These are phyloP conservation scores for Solanum bukasovii DNA, from an alignment of 257 asterid genomes.

Conservation along the genomic window DNA sequence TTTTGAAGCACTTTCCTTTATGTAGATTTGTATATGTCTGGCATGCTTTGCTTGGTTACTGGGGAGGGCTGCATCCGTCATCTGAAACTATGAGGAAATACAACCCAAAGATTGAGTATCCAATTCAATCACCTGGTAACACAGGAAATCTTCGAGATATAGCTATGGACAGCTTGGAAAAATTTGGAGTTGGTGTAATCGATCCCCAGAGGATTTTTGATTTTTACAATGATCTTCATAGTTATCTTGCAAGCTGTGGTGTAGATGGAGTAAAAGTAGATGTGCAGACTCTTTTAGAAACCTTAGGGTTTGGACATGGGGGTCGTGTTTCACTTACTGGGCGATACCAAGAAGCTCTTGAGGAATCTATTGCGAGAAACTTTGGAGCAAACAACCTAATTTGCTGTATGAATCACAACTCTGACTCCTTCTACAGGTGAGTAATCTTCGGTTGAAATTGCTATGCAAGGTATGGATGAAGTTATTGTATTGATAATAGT, in stretches of 20 bases:
- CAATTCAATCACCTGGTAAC: constrained; percentile 50
- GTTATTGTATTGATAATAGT: too few species aligned
- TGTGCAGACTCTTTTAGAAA: constrained; percentile 46
- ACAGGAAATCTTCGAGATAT: constrained; percentile 39
- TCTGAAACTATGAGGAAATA: constrained; percentile 36
- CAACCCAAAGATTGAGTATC: constrained; percentile 48
- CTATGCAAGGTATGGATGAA: too few species aligned
- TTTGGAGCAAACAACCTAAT: too few species aligned
- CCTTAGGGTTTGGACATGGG: not conserved
- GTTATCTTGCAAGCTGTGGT: constrained; percentile 49
- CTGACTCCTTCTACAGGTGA: too few species aligned
- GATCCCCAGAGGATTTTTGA: constrained; percentile 33
- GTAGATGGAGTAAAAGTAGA: constrained; percentile 80
- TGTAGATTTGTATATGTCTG: constrained; percentile 41
- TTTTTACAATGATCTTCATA: constrained; percentile 61
- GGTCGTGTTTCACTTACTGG: too few species aligned
- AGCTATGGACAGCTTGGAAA: constrained; percentile 52
- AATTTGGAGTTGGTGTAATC: constrained; percentile 56
- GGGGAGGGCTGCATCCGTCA: constrained; percentile 46
- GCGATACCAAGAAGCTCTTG: too few species aligned
- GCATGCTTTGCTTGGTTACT: constrained; percentile 71
- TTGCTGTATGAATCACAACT: too few species aligned
- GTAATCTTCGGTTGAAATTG: too few species aligned
- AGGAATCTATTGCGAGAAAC: too few species aligned
- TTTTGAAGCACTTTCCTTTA: not conserved